Evolutionary conservation across 345 rosid species (phyloP).

Genomic region (Clausena lansium): DNA sequence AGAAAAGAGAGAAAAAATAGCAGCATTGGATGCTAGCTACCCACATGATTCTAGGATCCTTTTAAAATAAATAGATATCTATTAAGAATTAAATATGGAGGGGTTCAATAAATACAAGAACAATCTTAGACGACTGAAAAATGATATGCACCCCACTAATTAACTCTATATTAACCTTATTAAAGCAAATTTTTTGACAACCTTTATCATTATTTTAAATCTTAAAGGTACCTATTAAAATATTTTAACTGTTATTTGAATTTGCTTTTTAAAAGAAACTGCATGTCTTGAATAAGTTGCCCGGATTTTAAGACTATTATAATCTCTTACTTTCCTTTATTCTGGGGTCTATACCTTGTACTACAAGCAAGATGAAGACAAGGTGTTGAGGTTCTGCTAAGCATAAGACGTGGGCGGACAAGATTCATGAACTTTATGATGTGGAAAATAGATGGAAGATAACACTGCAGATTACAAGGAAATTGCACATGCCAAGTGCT

Average conservation of each 20-base stretch:
- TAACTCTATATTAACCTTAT: too few relatives aligned
- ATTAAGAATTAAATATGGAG: neutral
- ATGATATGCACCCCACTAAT: too few relatives aligned
- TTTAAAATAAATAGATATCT: neutral
- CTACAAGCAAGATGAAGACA: neutral
- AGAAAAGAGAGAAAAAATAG: too few relatives aligned
- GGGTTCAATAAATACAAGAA: neutral
- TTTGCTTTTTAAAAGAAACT: neutral
- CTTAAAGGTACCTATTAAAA: too few relatives aligned
- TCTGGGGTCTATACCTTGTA: neutral
- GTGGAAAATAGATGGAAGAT: neutral
- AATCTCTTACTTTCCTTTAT: neutral
- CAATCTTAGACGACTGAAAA: too few relatives aligned
- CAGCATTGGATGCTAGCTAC: too few relatives aligned
- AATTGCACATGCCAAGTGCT: conserved; percentile 44
- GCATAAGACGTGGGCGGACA: conserved; percentile 20
- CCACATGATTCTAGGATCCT: neutral
- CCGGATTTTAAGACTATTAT: neutral
- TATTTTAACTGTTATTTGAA: neutral
- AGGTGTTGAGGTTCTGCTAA: neutral
- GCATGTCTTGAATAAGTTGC: neutral
- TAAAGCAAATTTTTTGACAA: too few relatives aligned
- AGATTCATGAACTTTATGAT: conserved; percentile 3
- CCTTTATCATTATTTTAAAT: too few relatives aligned
- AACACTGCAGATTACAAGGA: conserved; percentile 28